phyloP scores from a whole-genome alignment of 345 rosid species.

The Euphorbia lathyris region DNA sequence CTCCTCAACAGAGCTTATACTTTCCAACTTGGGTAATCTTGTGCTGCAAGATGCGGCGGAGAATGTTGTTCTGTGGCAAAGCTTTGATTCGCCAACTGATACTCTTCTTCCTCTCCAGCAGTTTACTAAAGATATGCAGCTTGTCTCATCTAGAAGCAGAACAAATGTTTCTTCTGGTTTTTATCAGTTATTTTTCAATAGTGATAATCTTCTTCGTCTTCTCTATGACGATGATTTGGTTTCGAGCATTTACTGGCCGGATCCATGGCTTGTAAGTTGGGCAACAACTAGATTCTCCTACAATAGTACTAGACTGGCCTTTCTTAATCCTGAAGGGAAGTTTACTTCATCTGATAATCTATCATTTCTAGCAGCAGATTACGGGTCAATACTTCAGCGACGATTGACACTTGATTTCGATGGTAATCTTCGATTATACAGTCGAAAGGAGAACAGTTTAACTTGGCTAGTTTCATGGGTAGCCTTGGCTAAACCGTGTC shows the following conservation, averaged over 20 bases:
- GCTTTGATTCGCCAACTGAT: slow-evolving; percentile 4
- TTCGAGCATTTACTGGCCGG: slow-evolving; percentile 1
- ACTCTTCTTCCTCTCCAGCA: slow-evolving; percentile 1
- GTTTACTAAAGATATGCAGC: background rate
- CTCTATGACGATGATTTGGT: background rate
- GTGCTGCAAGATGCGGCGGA: background rate
- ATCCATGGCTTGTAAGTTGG: background rate
- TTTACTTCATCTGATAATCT: slow-evolving; percentile 6
- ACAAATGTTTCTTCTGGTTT: slow-evolving; percentile 6
- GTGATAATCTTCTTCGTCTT: slow-evolving; percentile 7
- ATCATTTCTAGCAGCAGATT: background rate
- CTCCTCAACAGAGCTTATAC: background rate
- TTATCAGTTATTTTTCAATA: background rate
- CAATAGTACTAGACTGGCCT: background rate
- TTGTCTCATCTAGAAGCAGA: slow-evolving; percentile 3
- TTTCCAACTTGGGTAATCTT: background rate
- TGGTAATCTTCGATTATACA: slow-evolving; percentile 5
- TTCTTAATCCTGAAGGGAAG: background rate
- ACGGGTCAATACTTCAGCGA: background rate
- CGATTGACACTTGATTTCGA: background rate
- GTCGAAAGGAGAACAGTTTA: background rate
- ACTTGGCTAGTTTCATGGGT: slow-evolving; percentile 1
- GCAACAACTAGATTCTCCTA: background rate
- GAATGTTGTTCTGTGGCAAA: slow-evolving; percentile 1
- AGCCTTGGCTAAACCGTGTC: background rate